Evolutionary conservation across 2,329 filamentous ascomycete species (phyloP).

Genomic region (Hypoxylon sp.): DNA sequence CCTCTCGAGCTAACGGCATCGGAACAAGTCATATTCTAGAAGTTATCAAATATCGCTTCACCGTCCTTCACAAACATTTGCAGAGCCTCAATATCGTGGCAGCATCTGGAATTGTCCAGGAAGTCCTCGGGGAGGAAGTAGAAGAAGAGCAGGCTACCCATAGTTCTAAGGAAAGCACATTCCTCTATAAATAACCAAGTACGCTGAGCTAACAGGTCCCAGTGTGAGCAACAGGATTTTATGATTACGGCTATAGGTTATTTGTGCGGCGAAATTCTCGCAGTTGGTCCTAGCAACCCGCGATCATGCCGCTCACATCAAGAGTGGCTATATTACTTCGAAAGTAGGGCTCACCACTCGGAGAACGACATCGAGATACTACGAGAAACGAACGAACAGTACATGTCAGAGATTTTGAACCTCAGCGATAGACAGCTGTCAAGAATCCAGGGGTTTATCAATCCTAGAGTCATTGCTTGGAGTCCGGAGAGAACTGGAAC

Average conservation of each 20-base stretch:
- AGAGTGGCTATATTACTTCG: slow-evolving; percentile 13
- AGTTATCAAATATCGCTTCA: background rate
- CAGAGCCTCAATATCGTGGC: slow-evolving; percentile 11
- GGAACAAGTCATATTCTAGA: background rate
- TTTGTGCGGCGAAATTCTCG: slow-evolving; percentile 15
- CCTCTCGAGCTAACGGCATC: background rate
- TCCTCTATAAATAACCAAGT: background rate
- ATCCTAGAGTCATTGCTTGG: slow-evolving; percentile 4
- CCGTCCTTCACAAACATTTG: background rate
- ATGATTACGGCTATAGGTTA: slow-evolving; percentile 24
- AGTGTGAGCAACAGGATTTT: slow-evolving; percentile 3
- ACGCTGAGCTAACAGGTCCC: background rate
- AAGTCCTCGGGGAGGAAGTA: slow-evolving; percentile 6
- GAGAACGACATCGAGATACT: background rate
- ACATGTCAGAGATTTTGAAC: slow-evolving; percentile 8
- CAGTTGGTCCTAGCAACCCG: background rate
- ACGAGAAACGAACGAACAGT: slow-evolving; percentile 9
- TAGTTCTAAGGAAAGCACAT: slow-evolving; percentile 1
- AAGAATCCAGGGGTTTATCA: slow-evolving; percentile 10
- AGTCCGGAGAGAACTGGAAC: background rate
- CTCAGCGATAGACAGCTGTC: slow-evolving; percentile 9
- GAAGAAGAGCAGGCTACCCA: background rate
- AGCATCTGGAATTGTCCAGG: slow-evolving; percentile 12
- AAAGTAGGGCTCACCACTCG: background rate
- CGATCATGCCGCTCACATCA: slow-evolving; percentile 4